Percentiles rank a stretch among this genome's conserved stretches.
Conservation (phyloP, 116 monocot genomes). For the Zostera marina region DNA sequence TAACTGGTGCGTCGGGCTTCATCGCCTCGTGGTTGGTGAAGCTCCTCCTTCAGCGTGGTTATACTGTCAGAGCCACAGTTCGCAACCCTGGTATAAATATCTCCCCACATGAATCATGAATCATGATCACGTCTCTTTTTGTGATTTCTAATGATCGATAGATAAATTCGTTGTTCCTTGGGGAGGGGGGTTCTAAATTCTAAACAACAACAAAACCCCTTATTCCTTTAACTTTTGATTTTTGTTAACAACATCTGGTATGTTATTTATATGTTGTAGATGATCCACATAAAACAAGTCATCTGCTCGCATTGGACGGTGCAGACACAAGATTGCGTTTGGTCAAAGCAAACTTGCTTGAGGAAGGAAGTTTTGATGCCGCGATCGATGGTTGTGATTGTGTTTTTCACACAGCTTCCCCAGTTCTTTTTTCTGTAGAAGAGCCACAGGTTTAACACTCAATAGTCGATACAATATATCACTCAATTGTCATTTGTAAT, state of each 20-base stretch:
- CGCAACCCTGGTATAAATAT: conserved; percentile 15
- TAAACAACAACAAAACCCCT: too few species aligned
- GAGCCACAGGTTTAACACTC: conserved; percentile 24
- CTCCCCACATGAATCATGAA: too few species aligned
- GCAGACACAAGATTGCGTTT: conserved; percentile 10
- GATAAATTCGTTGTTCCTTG: too few species aligned
- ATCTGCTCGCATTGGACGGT: conserved; percentile 8
- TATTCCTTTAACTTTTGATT: too few species aligned
- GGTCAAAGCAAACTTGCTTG: conserved; percentile 16
- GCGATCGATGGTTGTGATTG: conserved; percentile 13
- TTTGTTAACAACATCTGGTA: too few species aligned
- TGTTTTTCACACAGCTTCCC: conserved; percentile 26
- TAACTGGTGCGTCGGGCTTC: conserved; percentile 56
- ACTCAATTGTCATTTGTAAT: too few species aligned
- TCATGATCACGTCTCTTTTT: too few species aligned
- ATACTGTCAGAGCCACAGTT: conserved; percentile 34
- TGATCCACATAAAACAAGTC: conserved; percentile 28
- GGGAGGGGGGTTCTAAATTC: too few species aligned
- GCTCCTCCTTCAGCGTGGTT: conserved; percentile 37
- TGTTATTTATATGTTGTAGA: conserved; percentile 2
- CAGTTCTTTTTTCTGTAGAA: conserved; percentile 17
- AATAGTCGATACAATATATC: too few species aligned
- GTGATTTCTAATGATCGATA: too few species aligned
- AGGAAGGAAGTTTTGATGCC: conserved; percentile 15
- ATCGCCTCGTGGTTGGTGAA: conserved; percentile 74